phyloP scores from a whole-genome alignment of 2,329 filamentous ascomycete genomes.

The Escovopsis weberi region DNA sequence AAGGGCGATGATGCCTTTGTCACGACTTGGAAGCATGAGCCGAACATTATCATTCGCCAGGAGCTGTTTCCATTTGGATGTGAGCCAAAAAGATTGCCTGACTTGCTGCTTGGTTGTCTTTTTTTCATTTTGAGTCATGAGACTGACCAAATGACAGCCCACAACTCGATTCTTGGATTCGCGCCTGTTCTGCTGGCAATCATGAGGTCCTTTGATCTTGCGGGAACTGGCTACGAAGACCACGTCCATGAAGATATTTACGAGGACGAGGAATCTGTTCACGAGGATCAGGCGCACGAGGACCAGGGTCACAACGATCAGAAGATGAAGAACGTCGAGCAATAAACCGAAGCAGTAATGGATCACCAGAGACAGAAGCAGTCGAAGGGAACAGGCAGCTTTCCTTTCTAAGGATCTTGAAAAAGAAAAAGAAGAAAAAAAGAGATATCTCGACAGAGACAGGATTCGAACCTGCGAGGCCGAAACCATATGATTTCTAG shows the following conservation, averaged over 20 bases:
- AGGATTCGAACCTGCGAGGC: conserved; percentile 1
- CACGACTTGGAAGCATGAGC: conserved; percentile 28
- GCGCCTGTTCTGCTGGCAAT: conserved; percentile 49
- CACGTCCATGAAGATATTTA: neutral
- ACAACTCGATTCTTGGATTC: conserved; percentile 55
- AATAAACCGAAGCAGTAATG: neutral
- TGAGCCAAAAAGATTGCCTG: conserved; percentile 17
- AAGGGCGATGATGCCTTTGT: conserved; percentile 34
- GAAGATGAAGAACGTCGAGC: neutral
- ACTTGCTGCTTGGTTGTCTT: neutral
- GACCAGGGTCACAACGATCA: too few relatives aligned
- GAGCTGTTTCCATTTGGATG: conserved; percentile 41
- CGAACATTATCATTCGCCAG: conserved; percentile 35
- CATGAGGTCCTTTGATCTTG: conserved; percentile 45
- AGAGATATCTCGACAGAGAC: neutral
- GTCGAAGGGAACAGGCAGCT: neutral
- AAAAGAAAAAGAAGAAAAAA: conserved; percentile 1
- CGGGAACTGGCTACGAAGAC: conserved; percentile 16
- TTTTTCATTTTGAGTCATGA: neutral
- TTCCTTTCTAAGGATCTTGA: neutral
- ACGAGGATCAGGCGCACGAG: too few relatives aligned
- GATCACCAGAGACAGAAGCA: neutral
- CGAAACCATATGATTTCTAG: conserved; percentile 1
- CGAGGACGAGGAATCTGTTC: too few relatives aligned
- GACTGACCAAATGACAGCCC: conserved; percentile 29